Percentiles rank a stretch among this genome's conserved stretches.
Evolutionary conservation across 1,139 yeast species (phyloP).

Genomic region (Kodamaea fungicola): DNA sequence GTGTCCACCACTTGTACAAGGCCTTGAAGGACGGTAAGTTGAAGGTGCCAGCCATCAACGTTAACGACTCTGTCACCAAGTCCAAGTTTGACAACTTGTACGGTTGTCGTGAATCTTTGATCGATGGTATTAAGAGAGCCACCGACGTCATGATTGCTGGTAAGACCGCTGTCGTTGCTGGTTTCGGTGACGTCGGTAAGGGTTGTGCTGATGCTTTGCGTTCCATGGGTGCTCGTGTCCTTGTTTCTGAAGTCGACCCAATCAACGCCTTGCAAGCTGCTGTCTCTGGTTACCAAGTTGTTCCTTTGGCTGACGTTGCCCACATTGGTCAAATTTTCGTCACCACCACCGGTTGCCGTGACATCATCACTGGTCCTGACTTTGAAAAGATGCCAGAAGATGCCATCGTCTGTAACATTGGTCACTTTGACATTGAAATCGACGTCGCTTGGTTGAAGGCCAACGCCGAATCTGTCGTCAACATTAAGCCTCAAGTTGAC

Average conservation of each 20-base stretch:
- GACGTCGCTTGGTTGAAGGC: conserved; percentile 98
- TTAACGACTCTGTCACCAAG: conserved; percentile 98
- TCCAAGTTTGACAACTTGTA: conserved; percentile 99
- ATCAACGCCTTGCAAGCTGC: conserved; percentile 99
- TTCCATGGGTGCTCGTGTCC: conserved; percentile 99
- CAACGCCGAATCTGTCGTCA: conserved; percentile 84
- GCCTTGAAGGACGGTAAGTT: conserved; percentile 86
- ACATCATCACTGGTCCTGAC: conserved; percentile 88
- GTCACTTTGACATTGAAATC: conserved; percentile 98
- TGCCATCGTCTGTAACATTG: conserved; percentile 99
- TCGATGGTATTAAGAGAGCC: conserved; percentile 99
- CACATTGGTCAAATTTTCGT: conserved; percentile 95
- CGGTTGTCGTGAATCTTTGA: conserved; percentile 99
- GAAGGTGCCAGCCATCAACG: conserved; percentile 99
- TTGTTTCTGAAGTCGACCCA: conserved; percentile 97
- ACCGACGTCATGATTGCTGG: conserved; percentile 99
- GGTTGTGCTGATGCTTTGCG: conserved; percentile 99
- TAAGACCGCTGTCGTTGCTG: conserved; percentile 98
- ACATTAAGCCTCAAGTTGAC: conserved; percentile 99
- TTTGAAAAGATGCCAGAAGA: conserved; percentile 96
- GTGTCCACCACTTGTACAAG: conserved; percentile 99
- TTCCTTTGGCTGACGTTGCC: conserved; percentile 94
- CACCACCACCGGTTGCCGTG: conserved; percentile 99
- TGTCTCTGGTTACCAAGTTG: conserved; percentile 97
- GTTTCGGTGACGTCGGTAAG: conserved; percentile 99